phyloP scores from a whole-genome alignment of 495 filamentous ascomycete species.

The Podospora pseudopauciseta region DNA sequence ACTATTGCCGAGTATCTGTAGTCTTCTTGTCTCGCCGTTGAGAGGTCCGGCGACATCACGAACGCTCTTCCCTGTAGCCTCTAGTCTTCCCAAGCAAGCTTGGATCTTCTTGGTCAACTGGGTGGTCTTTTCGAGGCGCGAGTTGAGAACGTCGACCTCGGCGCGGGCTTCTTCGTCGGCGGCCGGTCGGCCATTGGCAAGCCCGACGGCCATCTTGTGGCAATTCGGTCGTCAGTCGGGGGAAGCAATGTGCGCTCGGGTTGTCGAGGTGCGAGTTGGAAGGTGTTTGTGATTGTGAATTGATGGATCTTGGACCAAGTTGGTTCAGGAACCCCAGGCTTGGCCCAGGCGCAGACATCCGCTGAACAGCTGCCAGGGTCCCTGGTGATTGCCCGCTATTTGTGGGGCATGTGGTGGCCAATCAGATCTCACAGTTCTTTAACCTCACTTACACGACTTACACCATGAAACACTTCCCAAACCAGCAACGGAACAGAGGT shows the following conservation, averaged over 20 bases:
- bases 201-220: slow-evolving; percentile 44
- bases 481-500: neutral
- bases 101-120: slow-evolving; percentile 91
- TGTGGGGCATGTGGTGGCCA: neutral
- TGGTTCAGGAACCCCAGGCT: neutral
- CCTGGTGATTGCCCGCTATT: neutral
- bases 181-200: slow-evolving; percentile 45
- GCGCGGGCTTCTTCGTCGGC: slow-evolving; percentile 61
- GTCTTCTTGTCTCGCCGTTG: slow-evolving; percentile 83
- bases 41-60: slow-evolving; percentile 90
- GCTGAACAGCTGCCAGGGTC: neutral
- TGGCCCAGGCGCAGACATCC: neutral
- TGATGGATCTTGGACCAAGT: neutral
- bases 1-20: slow-evolving; percentile 81
- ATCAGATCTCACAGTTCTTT: neutral
- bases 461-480: neutral
- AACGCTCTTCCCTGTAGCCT: slow-evolving; percentile 82
- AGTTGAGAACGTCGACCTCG: slow-evolving; percentile 64
- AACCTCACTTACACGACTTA: neutral
- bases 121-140: slow-evolving; percentile 59
- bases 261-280: slow-evolving; percentile 4
- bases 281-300: slow-evolving; percentile 9
- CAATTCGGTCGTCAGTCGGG: neutral
- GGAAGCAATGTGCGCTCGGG: neutral
- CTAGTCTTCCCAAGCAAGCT: slow-evolving; percentile 76